Evolutionary conservation across 83 land plant species (phyloP).

Genomic region (Picea abies): DNA sequence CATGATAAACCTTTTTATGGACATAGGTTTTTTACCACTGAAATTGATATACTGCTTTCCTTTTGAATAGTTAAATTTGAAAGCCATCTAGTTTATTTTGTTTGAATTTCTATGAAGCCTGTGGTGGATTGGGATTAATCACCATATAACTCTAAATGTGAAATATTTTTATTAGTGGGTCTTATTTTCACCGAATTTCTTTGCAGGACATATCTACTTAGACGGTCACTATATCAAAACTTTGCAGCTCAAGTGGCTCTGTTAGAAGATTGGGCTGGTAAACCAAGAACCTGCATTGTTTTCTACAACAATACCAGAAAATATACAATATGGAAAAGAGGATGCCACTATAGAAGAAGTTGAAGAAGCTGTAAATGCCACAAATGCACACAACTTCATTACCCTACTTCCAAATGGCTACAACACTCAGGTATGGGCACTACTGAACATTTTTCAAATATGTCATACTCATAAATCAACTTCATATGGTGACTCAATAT

Average conservation of each 20-base stretch:
- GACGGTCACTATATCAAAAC: slow-evolving; percentile 83
- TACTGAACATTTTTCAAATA: neutral
- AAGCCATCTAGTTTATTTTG: neutral
- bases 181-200: neutral
- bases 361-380: slow-evolving; percentile 83
- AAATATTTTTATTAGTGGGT: too few relatives aligned
- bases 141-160: too few relatives aligned
- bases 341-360: slow-evolving; percentile 83
- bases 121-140: neutral
- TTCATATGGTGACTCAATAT: too few relatives aligned
- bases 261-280: slow-evolving; percentile 89
- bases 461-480: neutral
- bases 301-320: slow-evolving; percentile 87
- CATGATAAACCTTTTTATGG: too few relatives aligned
- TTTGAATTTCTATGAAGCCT: neutral
- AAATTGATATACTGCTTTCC: too few relatives aligned
- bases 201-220: slow-evolving; percentile 77
- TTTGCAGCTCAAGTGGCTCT: slow-evolving; percentile 83
- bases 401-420: slow-evolving; percentile 81
- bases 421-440: slow-evolving; percentile 75
- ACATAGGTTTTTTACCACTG: too few relatives aligned
- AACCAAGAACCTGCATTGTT: slow-evolving; percentile 27
- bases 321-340: slow-evolving; percentile 91
- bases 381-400: slow-evolving; percentile 95
- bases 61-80: neutral